phyloP scores from a whole-genome alignment of 179 eudicot species.

The Nepenthes alata region DNA sequence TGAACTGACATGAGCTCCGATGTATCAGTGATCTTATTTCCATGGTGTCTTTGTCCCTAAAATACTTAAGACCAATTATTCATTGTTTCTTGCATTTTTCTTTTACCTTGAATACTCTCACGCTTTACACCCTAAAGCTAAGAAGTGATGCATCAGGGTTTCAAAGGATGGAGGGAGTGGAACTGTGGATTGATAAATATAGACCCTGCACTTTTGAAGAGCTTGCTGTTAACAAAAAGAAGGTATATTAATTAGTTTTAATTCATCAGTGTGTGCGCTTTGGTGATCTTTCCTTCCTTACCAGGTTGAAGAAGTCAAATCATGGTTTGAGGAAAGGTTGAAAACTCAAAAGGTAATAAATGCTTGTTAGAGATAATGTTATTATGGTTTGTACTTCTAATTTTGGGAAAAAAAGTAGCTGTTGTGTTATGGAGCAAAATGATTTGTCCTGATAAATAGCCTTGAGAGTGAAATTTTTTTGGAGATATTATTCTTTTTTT shows the following conservation, averaged over 20 bases:
- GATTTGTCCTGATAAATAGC: no score
- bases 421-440: no score
- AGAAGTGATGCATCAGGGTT: constrained; percentile 14
- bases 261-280: neutral
- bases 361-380: neutral
- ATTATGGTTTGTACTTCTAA: neutral
- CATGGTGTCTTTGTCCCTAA: no score
- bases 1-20: no score
- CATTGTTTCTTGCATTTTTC: neutral
- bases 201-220: constrained; percentile 65
- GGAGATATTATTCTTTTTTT: no score
- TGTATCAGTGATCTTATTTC: no score
- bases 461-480: no score
- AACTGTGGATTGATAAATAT: constrained; percentile 78
- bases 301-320: constrained; percentile 87
- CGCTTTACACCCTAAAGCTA: neutral
- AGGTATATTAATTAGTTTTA: constrained; percentile 29
- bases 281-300: neutral
- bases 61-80: neutral
- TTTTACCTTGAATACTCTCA: neutral
- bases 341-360: constrained; percentile 32
- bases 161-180: constrained; percentile 16
- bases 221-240: constrained; percentile 91
- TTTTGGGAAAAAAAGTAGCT: neutral
- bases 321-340: constrained; percentile 67